Evolutionary conservation across 352 stramenopile genomes (phyloP), one percentile per base, ranked within the genome.

Genomic region (Aphanomyces invadans): DNA sequence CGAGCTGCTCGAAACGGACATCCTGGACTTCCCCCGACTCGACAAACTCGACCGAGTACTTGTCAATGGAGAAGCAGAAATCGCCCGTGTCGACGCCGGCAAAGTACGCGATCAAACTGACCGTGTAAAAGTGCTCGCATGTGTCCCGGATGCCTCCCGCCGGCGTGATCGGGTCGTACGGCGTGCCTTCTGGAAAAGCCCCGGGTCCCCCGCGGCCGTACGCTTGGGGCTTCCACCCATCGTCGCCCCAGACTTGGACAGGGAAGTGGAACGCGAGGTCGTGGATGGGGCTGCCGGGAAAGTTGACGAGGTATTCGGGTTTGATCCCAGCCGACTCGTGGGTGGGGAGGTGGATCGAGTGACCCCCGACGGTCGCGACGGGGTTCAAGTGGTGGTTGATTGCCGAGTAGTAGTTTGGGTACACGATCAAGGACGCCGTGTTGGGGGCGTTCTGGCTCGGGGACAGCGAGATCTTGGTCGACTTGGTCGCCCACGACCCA

Each of bases 31-130:
- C 21, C 29, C 15, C 31, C 15, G 26, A 45, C 36, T 66, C 59
- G 7, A 66, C 23, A 42, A 66, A 66, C 59, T 59, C 36, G 3
- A 44, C 59, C 23, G 33, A 55, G 59, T 66, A 66, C 23, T 28
- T 28, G 46, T 66, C 59, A 31, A 66, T 66, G 29, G 59, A 42
- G 19, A 55, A 66, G 59, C 59, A 66, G 36, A 55, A 66, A 42
- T 66, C 59, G 29, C 59, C 59, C 26, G 59, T 66, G 39, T 66
- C 59, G 0, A 54, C 59, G 3, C 59, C 59, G 3, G 59, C 59
- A 56, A 66, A 66, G 29, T 25, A 66, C 32, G 59, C 59, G 29
- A 66, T 46, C 36, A 66, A 29, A 2, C 11, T 33, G 38, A 66
- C 38, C 29, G 44, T 54, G 59, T 66, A 26, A 29, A 66, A 66